These are phyloP conservation scores for Coleophoma crateriformis DNA, from an alignment of 2,329 filamentous ascomycete genomes.

Conservation along the genomic window DNA sequence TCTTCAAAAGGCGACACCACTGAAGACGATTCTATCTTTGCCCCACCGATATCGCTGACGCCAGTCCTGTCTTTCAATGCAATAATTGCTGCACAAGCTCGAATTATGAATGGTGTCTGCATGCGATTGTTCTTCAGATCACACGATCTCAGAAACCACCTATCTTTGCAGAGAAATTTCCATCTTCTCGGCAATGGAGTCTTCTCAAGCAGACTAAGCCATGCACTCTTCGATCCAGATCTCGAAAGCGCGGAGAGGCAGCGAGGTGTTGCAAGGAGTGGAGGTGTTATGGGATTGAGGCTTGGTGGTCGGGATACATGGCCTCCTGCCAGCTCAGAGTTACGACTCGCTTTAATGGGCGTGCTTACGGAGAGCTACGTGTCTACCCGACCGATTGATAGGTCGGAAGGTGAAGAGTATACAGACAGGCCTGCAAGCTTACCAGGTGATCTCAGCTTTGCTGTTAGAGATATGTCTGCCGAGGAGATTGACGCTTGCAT, in stretches of 20 bases:
- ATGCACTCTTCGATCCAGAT: slow-evolving; percentile 80
- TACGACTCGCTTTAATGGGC: slow-evolving; percentile 84
- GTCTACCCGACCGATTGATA: slow-evolving; percentile 12
- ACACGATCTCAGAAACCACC: slow-evolving; percentile 66
- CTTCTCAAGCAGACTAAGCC: slow-evolving; percentile 74
- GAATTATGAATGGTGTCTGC: slow-evolving; percentile 71
- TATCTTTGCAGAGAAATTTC: slow-evolving; percentile 72
- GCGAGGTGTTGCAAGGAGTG: slow-evolving; percentile 61
- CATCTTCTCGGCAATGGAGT: slow-evolving; percentile 80
- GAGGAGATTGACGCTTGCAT: slow-evolving; percentile 80
- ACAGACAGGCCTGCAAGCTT: slow-evolving; percentile 34
- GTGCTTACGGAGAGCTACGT: slow-evolving; percentile 72
- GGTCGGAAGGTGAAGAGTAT: slow-evolving; percentile 24
- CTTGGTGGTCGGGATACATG: slow-evolving; percentile 77
- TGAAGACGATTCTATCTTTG: slow-evolving; percentile 16
- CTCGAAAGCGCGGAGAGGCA: slow-evolving; percentile 73
- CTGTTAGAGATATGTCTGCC: slow-evolving; percentile 72
- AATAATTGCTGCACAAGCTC: slow-evolving; percentile 67
- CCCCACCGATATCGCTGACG: slow-evolving; percentile 36
- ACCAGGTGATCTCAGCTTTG: slow-evolving; percentile 72
- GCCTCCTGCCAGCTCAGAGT: slow-evolving; percentile 90
- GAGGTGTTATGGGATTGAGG: slow-evolving; percentile 74
- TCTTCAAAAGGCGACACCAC: slow-evolving; percentile 1
- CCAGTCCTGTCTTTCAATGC: slow-evolving; percentile 73
- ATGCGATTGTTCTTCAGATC: slow-evolving; percentile 71